Base-by-base conservation (phyloP, 805 yeast species). In the Metschnikowia bowlesiae region DNA sequence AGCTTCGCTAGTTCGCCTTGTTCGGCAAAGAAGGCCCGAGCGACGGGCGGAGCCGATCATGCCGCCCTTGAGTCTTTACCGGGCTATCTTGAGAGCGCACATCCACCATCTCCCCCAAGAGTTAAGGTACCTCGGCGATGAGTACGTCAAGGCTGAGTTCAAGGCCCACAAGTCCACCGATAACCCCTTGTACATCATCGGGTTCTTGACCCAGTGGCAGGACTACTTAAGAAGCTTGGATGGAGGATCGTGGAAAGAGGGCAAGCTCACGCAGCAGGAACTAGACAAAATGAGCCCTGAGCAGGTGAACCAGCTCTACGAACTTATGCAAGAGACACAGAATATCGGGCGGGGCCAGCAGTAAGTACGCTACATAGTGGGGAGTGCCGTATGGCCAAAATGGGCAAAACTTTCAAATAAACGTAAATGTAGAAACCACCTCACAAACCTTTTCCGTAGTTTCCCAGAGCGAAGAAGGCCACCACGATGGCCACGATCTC, bases 181-280 rank as follows among this genome's bases (percentile, higher is more conserved):
- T 56, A 90, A 94, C 65, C 98, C 99, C 3, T 75, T 89, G 26
- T 96, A 92, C 62, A 89, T 94, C 33, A 90, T 94, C 9, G 99
- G 97, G 9, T 94, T 94, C 60, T 74, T 94, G 53, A 82, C 96
- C 1, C 85, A 89, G 53, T 94, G 99, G 99, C 99, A 94, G 67
- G 92, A 85, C 53, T 87, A 87, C 60, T 73, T 87, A 53, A 70
- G 75, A 10, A 70, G 73, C 64, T 78, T 87, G 26, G 78, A 81
- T 30, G 81, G 73, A 4, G 76, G 74, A 0, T 54, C 56, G 8
- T 74, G 78, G 77, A 59, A 65, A 57, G 65, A 67, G 38, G 74
- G 73, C 11, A 70, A 68, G 54, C 70, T 94, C 62, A 83, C 84
- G 18, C 71, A 80, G 54, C 75, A 74, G 33, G 84, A 85, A 48